Percentiles rank a stretch among this genome's conserved stretches.
Conservation (phyloP, 257 asterid species). For the Capsicum baccatum region DNA sequence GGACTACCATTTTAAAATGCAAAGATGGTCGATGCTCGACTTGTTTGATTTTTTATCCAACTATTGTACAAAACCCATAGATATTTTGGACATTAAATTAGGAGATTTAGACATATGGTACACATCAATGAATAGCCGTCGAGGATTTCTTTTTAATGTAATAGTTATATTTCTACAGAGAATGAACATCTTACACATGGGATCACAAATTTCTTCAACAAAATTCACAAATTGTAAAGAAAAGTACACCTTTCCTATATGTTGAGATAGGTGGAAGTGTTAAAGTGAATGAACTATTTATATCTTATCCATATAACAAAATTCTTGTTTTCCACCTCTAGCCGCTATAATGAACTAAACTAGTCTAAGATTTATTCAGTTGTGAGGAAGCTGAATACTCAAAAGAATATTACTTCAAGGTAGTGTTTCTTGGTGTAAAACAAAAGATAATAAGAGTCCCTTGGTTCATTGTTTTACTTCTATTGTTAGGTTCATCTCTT, state of each 20-base stretch:
- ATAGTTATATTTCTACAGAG: neutral
- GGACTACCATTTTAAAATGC: conserved; percentile 2
- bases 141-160: neutral
- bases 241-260: neutral
- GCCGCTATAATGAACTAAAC: neutral
- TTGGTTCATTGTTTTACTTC: neutral
- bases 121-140: neutral
- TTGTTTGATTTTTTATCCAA: neutral
- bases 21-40: neutral
- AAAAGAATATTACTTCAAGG: neutral
- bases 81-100: neutral
- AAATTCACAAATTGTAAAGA: neutral
- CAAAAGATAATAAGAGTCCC: conserved; percentile 13
- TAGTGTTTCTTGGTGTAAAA: conserved; percentile 10
- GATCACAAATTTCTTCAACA: conserved; percentile 9
- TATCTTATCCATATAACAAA: neutral
- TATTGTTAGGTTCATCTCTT: neutral
- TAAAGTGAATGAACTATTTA: neutral
- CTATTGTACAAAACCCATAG: neutral
- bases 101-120: neutral
- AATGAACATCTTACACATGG: neutral
- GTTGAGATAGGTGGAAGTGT: neutral
- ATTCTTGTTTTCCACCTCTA: neutral
- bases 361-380: conserved; percentile 10
- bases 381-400: neutral